phyloP scores from a whole-genome alignment of 1,284 basidiomycete species.

The Somion occarium region DNA sequence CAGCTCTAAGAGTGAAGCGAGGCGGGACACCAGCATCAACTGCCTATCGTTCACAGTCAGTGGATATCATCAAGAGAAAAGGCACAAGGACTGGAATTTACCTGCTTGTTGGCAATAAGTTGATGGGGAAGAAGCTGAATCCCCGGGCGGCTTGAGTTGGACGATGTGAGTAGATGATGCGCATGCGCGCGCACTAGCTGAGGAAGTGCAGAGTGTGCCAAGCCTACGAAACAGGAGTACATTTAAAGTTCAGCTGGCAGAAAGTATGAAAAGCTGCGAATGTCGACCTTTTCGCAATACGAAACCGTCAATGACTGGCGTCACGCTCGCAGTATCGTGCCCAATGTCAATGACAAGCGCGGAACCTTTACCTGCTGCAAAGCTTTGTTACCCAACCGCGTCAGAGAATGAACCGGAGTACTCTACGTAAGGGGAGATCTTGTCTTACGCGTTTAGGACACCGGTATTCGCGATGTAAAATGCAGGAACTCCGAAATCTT shows the following conservation, averaged over 20 bases:
- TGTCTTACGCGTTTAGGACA: constrained; percentile 87
- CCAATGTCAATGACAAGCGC: constrained; percentile 95
- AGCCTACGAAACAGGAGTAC: constrained; percentile 38
- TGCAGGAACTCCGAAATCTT: constrained; percentile 91
- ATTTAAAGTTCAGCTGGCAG: background rate
- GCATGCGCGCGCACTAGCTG: constrained; percentile 74
- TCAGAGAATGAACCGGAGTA: constrained; percentile 5
- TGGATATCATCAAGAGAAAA: background rate
- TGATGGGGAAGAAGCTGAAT: constrained; percentile 80
- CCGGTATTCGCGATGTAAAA: constrained; percentile 97
- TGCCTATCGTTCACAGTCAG: constrained; percentile 39
- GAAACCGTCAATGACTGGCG: constrained; percentile 96
- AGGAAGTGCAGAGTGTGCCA: constrained; percentile 69
- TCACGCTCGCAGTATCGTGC: constrained; percentile 83
- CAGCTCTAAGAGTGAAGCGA: constrained; percentile 66
- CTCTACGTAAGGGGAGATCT: background rate
- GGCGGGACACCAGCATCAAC: constrained; percentile 58
- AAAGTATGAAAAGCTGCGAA: constrained; percentile 8
- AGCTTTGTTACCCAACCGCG: constrained; percentile 42
- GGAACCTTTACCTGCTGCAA: constrained; percentile 94
- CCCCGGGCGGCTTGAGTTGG: constrained; percentile 43
- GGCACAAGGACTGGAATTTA: constrained; percentile 18
- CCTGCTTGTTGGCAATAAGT: constrained; percentile 78
- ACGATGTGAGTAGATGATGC: constrained; percentile 52
- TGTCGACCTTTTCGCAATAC: constrained; percentile 86